Percentiles rank a stretch among this genome's conserved stretches.
These are phyloP conservation scores for Magnusiomyces paraingens DNA, from an alignment of 1,139 yeast genomes.

Conservation along the genomic window DNA sequence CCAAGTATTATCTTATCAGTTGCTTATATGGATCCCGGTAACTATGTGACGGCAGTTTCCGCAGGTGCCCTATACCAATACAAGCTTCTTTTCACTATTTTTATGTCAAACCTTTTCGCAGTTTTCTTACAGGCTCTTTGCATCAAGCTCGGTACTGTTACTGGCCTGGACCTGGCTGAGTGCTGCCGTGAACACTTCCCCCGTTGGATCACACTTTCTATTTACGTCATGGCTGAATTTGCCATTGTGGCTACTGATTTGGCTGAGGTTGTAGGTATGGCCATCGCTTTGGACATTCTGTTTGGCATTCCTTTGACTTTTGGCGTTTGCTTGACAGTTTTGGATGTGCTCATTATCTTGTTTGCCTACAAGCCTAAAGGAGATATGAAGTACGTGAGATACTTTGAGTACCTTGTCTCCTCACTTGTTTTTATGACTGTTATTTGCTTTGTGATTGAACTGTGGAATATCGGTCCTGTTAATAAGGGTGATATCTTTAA, in stretches of 20 bases:
- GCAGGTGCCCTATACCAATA: constrained; percentile 69
- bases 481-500: constrained; percentile 49
- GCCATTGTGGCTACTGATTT: constrained; percentile 82
- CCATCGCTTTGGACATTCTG: constrained; percentile 69
- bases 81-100: constrained; percentile 57
- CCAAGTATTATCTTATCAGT: constrained; percentile 74
- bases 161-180: constrained; percentile 70
- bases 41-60: constrained; percentile 69
- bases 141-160: constrained; percentile 70
- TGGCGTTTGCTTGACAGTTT: constrained; percentile 65
- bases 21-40: constrained; percentile 83
- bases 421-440: constrained; percentile 61
- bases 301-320: constrained; percentile 67
- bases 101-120: constrained; percentile 65
- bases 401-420: constrained; percentile 64
- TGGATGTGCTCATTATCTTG: constrained; percentile 66
- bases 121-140: constrained; percentile 67
- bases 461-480: constrained; percentile 47
- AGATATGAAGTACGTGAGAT: constrained; percentile 54
- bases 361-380: constrained; percentile 70
- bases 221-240: constrained; percentile 68
- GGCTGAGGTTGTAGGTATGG: constrained; percentile 86
- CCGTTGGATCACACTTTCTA: constrained; percentile 45
- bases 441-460: constrained; percentile 63
- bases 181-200: constrained; percentile 62